phyloP scores from a whole-genome alignment of 2,329 filamentous ascomycete genomes.

The Aspergillus fijiensis region DNA sequence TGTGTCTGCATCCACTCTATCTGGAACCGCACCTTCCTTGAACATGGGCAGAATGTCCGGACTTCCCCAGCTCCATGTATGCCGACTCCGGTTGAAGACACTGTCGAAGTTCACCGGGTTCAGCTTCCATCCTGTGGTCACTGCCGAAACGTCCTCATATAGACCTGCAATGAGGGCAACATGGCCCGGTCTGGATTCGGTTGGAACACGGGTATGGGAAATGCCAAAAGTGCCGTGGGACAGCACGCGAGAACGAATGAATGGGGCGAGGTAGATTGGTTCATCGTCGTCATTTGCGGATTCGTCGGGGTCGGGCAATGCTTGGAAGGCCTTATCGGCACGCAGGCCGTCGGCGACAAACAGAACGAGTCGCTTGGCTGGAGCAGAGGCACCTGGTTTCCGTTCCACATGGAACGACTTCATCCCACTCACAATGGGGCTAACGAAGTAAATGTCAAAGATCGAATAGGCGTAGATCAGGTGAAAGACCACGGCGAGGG shows the following conservation, averaged over 20 bases:
- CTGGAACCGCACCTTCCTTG: slow-evolving; percentile 82
- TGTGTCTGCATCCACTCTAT: slow-evolving; percentile 79
- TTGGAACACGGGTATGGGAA: slow-evolving; percentile 93
- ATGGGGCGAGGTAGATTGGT: slow-evolving; percentile 82
- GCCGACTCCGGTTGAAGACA: slow-evolving; percentile 92
- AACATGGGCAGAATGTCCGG: slow-evolving; percentile 99
- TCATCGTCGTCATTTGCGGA: slow-evolving; percentile 27
- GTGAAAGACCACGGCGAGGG: slow-evolving; percentile 88
- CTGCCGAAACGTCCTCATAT: slow-evolving; percentile 96
- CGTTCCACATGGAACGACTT: slow-evolving; percentile 71
- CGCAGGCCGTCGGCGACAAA: slow-evolving; percentile 97
- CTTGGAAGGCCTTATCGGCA: slow-evolving; percentile 97
- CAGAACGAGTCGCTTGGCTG: slow-evolving; percentile 85
- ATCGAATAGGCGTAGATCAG: slow-evolving; percentile 92
- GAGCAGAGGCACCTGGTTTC: slow-evolving; percentile 60
- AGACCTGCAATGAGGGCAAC: slow-evolving; percentile 94
- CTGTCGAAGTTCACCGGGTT: slow-evolving; percentile 99
- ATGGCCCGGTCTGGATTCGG: slow-evolving; percentile 92
- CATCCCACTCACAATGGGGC: slow-evolving; percentile 96
- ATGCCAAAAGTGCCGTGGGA: slow-evolving; percentile 93
- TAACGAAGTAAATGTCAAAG: slow-evolving; percentile 98
- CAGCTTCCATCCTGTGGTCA: slow-evolving; percentile 96
- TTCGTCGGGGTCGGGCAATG: slow-evolving; percentile 70
- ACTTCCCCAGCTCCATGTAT: slow-evolving; percentile 99
- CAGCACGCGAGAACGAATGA: slow-evolving; percentile 82